These are phyloP conservation scores for Lasiosphaeria miniovina DNA, from an alignment of 495 filamentous ascomycete genomes.

Conservation along the genomic window DNA sequence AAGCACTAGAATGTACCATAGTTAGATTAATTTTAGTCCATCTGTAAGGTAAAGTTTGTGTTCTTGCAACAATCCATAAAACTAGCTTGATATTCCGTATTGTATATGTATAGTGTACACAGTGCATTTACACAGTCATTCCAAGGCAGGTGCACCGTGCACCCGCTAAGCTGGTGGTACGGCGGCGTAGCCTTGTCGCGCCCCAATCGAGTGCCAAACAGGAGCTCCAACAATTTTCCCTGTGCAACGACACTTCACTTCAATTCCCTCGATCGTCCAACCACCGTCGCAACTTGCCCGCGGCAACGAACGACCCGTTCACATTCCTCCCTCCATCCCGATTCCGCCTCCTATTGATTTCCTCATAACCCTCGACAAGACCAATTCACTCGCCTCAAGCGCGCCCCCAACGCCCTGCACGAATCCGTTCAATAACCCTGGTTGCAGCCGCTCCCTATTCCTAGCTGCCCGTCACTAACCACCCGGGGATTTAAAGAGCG, in stretches of 20 bases:
- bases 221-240: constrained; percentile 11
- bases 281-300: not conserved
- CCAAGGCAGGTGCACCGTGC: too few species aligned
- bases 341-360: not conserved
- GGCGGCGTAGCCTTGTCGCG: constrained; percentile 20
- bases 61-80: too few species aligned
- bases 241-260: constrained; percentile 8
- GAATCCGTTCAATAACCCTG: not conserved
- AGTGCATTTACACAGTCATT: too few species aligned
- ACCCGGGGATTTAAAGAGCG: not conserved
- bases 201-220: constrained; percentile 8
- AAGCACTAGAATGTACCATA: too few species aligned
- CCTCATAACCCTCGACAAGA: not conserved
- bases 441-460: not conserved
- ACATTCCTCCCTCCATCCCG: not conserved
- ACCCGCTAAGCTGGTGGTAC: not conserved
- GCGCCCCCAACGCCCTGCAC: not conserved
- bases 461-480: not conserved
- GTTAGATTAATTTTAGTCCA: too few species aligned
- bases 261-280: not conserved
- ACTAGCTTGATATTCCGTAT: too few species aligned
- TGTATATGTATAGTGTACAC: too few species aligned
- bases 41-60: too few species aligned
- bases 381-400: not conserved
- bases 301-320: not conserved